phyloP scores from a whole-genome alignment of 495 filamentous ascomycete genomes.

The Neurospora sublineolata region DNA sequence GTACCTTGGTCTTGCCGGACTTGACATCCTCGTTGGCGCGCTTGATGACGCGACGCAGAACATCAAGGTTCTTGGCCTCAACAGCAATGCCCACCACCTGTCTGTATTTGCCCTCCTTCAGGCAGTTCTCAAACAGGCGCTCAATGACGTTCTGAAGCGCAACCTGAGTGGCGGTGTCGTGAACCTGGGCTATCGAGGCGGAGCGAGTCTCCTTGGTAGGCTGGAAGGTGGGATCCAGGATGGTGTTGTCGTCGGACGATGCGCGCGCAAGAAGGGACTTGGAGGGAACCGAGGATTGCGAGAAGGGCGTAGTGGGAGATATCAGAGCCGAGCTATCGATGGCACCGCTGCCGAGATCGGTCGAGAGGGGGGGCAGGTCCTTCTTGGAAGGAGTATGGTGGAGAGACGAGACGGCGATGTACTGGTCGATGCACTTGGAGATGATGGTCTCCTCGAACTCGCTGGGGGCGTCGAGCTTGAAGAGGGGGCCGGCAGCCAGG shows the following conservation, averaged over 20 bases:
- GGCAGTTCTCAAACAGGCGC: conserved; percentile 82
- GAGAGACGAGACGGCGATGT: conserved; percentile 72
- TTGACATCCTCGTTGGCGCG: conserved; percentile 70
- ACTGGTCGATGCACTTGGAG: conserved; percentile 95
- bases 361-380: conserved; percentile 54
- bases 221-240: conserved; percentile 44
- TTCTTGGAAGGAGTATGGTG: conserved; percentile 44
- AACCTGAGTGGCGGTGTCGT: conserved; percentile 43
- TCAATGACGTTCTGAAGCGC: conserved; percentile 75
- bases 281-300: conserved; percentile 77
- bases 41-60: conserved; percentile 78
- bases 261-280: conserved; percentile 76
- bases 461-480: conserved; percentile 79
- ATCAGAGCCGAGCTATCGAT: conserved; percentile 53
- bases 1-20: conserved; percentile 42
- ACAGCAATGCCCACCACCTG: conserved; percentile 99
- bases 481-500: conserved; percentile 86
- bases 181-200: conserved; percentile 32
- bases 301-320: conserved; percentile 87
- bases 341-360: conserved; percentile 57
- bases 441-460: conserved; percentile 99
- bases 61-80: conserved; percentile 84
- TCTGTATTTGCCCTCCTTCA: conserved; percentile 73
- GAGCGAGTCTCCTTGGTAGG: conserved; percentile 41
- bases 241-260: conserved; percentile 53